A percentile compares a stretch with the other conserved stretches of the same genome.
Evolutionary conservation across 768 basidiomycete genomes (phyloP).

Genomic region (Exidia glandulosa): DNA sequence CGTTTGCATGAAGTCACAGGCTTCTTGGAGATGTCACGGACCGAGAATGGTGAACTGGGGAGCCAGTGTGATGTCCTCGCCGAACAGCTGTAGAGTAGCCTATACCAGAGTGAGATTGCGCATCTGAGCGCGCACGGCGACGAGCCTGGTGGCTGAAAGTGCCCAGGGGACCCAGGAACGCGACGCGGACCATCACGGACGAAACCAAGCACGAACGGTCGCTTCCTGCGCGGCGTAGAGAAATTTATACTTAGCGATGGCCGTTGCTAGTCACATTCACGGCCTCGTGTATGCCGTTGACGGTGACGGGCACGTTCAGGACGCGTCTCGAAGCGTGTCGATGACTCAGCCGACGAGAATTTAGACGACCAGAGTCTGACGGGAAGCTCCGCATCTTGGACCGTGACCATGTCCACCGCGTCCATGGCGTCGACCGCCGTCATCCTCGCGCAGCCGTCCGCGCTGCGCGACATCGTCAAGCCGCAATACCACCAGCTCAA

Average conservation of each 20-base stretch:
- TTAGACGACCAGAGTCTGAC: not conserved
- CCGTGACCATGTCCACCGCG: not conserved
- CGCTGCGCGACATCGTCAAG: constrained; percentile 49
- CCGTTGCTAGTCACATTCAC: too few species aligned
- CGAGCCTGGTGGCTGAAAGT: constrained; percentile 62
- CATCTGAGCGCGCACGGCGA: not conserved
- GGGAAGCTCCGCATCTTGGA: not conserved
- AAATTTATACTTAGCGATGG: too few species aligned
- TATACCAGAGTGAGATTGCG: not conserved
- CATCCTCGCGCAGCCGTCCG: constrained; percentile 12
- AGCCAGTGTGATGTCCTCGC: not conserved
- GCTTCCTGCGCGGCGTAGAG: too few species aligned
- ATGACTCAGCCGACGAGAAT: too few species aligned
- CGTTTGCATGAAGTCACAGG: not conserved
- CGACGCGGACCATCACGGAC: too few species aligned
- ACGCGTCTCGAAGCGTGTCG: too few species aligned
- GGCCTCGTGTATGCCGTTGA: too few species aligned
- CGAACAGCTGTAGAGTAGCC: constrained; percentile 1
- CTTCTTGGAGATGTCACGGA: not conserved
- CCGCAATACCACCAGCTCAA: constrained; percentile 95
- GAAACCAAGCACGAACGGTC: too few species aligned
- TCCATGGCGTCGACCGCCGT: not conserved
- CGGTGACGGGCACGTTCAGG: too few species aligned
- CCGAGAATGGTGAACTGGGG: constrained; percentile 1
- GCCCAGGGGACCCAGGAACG: constrained; percentile 56